A percentile compares a stretch with the other conserved stretches of the same genome.
These are phyloP conservation scores for Usnea hakonensis DNA, from an alignment of 495 filamentous ascomycete species.

Conservation along the genomic window DNA sequence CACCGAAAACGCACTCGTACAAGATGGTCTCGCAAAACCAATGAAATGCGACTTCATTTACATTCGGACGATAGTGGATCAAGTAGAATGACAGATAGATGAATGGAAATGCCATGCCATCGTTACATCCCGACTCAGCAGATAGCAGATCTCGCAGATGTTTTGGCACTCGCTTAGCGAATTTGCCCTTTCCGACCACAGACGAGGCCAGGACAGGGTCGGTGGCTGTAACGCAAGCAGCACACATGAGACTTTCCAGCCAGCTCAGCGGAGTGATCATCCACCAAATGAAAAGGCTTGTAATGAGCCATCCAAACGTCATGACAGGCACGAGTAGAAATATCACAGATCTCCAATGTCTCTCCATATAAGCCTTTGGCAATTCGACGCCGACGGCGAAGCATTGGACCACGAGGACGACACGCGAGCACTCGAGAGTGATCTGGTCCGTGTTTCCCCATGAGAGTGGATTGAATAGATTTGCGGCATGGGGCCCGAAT, in stretches of 20 bases:
- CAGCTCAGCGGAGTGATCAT: constrained; percentile 74
- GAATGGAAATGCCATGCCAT: constrained; percentile 99
- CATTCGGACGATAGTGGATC: constrained; percentile 65
- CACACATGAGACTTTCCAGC: constrained; percentile 77
- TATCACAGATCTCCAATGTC: constrained; percentile 89
- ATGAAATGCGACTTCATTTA: constrained; percentile 62
- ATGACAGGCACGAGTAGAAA: constrained; percentile 91
- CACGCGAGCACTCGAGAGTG: constrained; percentile 92
- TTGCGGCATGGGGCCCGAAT: constrained; percentile 90
- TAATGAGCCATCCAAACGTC: constrained; percentile 94
- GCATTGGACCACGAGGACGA: constrained; percentile 97
- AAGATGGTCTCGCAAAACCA: constrained; percentile 89
- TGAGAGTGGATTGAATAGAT: constrained; percentile 71
- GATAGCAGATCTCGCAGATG: constrained; percentile 93
- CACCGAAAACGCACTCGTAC: constrained; percentile 94
- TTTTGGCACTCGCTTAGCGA: constrained; percentile 93
- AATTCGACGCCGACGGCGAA: constrained; percentile 98
- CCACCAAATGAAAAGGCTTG: constrained; percentile 96
- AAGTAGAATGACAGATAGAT: constrained; percentile 89
- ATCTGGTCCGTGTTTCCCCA: constrained; percentile 96
- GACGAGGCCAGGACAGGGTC: constrained; percentile 97
- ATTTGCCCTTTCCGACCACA: constrained; percentile 97
- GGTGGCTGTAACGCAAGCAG: constrained; percentile 94
- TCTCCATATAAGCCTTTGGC: constrained; percentile 95
- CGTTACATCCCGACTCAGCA: constrained; percentile 97